Evolutionary conservation across 2,329 filamentous ascomycete species (phyloP).

Genomic region (Plenodomus lindquistii): DNA sequence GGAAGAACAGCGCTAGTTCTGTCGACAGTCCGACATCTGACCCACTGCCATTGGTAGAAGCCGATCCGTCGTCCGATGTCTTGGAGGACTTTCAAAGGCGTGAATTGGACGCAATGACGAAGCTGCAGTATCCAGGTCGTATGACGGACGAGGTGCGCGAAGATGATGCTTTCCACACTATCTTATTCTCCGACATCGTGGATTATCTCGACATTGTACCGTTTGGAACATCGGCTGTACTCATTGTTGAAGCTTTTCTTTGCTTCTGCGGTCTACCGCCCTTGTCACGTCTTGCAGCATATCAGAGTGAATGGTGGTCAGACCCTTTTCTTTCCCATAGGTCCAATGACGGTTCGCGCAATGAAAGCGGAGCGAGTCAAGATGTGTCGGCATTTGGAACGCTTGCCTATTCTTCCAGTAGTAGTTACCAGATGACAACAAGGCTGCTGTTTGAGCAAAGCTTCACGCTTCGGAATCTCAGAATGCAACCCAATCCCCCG

Average conservation of each 20-base stretch:
- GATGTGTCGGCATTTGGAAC: slow-evolving; percentile 7
- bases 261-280: slow-evolving; percentile 56
- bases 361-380: slow-evolving; percentile 10
- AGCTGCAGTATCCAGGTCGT: slow-evolving; percentile 67
- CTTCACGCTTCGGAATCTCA: slow-evolving; percentile 17
- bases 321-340: slow-evolving; percentile 61
- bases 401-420: slow-evolving; percentile 16
- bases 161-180: slow-evolving; percentile 80
- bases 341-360: background rate
- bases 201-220: slow-evolving; percentile 58
- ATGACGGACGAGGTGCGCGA: slow-evolving; percentile 74
- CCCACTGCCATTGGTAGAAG: slow-evolving; percentile 3
- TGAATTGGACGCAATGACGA: slow-evolving; percentile 57
- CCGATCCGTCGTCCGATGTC: slow-evolving; percentile 11
- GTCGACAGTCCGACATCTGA: slow-evolving; percentile 16
- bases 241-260: slow-evolving; percentile 69
- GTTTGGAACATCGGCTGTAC: slow-evolving; percentile 43
- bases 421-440: slow-evolving; percentile 24
- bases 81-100: slow-evolving; percentile 40
- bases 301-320: slow-evolving; percentile 45
- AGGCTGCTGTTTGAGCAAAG: slow-evolving; percentile 29
- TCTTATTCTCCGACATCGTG: slow-evolving; percentile 77
- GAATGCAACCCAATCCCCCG: slow-evolving; percentile 22
- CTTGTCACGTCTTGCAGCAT: slow-evolving; percentile 31
- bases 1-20: slow-evolving; percentile 57